A percentile compares a stretch with the other conserved stretches of the same genome.
phyloP scores from a whole-genome alignment of 345 rosid genomes.

The Fremontodendron californicum region DNA sequence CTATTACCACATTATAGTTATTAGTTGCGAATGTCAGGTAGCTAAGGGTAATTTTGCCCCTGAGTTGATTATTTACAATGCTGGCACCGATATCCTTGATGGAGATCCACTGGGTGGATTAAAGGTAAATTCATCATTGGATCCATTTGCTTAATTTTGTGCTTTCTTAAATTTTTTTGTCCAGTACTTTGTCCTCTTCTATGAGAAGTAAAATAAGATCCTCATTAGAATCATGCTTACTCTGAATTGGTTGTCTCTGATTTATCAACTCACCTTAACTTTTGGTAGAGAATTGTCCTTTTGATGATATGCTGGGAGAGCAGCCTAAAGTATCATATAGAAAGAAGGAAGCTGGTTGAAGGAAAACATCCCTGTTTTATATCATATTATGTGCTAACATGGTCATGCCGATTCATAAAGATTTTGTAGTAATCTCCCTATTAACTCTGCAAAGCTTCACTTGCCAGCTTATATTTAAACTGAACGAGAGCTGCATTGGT shows the following conservation, averaged over 20 bases:
- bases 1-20: neutral
- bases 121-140: conserved; percentile 50
- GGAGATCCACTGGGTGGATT: conserved; percentile 91
- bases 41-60: conserved; percentile 50
- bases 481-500: neutral
- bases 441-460: neutral
- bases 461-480: neutral
- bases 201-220: neutral
- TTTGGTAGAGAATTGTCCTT: neutral
- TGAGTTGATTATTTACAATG: conserved; percentile 81
- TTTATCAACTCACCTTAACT: neutral
- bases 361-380: neutral
- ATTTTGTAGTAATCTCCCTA: neutral
- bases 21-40: conserved; percentile 44
- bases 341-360: neutral
- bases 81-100: conserved; percentile 93
- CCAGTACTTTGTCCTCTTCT: neutral
- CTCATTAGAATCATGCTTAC: neutral
- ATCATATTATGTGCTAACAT: neutral
- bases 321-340: neutral
- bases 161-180: neutral
- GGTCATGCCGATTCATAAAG: neutral
- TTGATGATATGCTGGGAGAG: neutral
- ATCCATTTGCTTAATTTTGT: neutral
- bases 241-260: neutral